Percentiles rank a stretch among this genome's conserved stretches.
phyloP scores from a whole-genome alignment of 768 basidiomycete genomes.

The Trametes coccinea region DNA sequence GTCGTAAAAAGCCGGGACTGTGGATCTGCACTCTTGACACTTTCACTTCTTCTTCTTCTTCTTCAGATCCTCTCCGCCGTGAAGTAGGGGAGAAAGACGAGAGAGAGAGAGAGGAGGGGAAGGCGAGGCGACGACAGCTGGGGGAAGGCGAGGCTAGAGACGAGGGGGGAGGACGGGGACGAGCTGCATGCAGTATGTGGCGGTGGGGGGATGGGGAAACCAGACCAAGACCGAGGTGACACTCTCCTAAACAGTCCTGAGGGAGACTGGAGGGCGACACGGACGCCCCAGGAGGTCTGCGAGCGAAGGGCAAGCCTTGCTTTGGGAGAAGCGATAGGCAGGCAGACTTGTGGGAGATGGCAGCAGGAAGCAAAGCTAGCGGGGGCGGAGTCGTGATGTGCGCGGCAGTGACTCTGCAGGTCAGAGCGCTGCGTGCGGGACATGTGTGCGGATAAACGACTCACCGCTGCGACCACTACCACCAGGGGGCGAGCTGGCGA shows the following conservation, averaged over 20 bases:
- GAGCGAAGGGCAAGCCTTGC: slow-evolving; percentile 31
- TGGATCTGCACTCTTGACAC: slow-evolving; percentile 20
- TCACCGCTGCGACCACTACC: slow-evolving; percentile 19
- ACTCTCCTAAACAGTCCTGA: slow-evolving; percentile 20
- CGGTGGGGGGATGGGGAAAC: slow-evolving; percentile 8
- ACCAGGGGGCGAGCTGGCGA: slow-evolving; percentile 4
- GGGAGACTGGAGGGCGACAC: slow-evolving; percentile 19
- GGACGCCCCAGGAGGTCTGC: slow-evolving; percentile 30
- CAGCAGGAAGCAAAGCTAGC: slow-evolving; percentile 31
- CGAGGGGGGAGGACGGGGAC: slow-evolving; percentile 25
- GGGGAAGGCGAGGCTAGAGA: slow-evolving; percentile 22
- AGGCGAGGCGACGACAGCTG: slow-evolving; percentile 26
- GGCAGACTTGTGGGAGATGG: slow-evolving; percentile 29
- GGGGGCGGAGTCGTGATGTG: slow-evolving; percentile 27
- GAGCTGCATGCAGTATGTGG: slow-evolving; percentile 32
- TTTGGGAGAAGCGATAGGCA: slow-evolving; percentile 31
- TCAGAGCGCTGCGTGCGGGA: slow-evolving; percentile 3
- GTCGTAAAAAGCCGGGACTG: slow-evolving; percentile 19
- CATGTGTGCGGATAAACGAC: neutral
- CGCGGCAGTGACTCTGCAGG: neutral
- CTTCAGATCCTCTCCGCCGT: too few species aligned
- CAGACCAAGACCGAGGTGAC: slow-evolving; percentile 14
- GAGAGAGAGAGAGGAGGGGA: slow-evolving; percentile 24
- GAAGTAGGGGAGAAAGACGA: neutral
- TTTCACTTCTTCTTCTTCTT: neutral